Conservation (phyloP, 2,329 filamentous ascomycete genomes). For the Fusarium camptoceras region DNA sequence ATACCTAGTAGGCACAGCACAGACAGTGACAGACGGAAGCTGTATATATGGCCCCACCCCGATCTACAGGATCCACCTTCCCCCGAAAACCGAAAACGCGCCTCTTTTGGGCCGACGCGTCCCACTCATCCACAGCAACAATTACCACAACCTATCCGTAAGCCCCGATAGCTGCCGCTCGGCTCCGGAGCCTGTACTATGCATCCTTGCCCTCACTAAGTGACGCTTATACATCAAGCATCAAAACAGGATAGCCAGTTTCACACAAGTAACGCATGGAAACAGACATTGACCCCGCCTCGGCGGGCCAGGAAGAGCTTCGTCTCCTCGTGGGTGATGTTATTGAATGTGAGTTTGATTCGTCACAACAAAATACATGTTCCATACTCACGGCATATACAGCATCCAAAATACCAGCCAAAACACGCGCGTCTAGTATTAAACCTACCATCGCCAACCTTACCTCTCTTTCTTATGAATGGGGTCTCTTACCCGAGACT, state of each 20-base stretch:
- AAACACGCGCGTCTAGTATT: conserved; percentile 72
- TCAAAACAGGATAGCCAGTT: neutral
- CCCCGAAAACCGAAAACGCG: conserved; percentile 36
- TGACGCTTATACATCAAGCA: neutral
- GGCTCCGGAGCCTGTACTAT: conserved; percentile 15
- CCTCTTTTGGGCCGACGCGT: conserved; percentile 38
- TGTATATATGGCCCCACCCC: conserved; percentile 21
- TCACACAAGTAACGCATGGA: conserved; percentile 15
- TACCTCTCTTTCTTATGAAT: conserved; percentile 71
- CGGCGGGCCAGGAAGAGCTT: conserved; percentile 50
- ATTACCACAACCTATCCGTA: conserved; percentile 9
- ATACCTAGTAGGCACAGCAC: neutral
- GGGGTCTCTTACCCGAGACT: conserved; percentile 71
- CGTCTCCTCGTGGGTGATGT: conserved; percentile 53
- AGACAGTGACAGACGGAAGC: neutral
- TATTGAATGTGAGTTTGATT: conserved; percentile 47
- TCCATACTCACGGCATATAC: conserved; percentile 1
- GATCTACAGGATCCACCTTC: conserved; percentile 17
- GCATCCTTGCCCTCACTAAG: neutral
- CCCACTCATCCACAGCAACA: conserved; percentile 32
- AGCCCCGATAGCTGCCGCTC: conserved; percentile 19
- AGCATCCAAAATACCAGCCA: conserved; percentile 73
- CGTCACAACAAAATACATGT: neutral
- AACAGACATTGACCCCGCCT: conserved; percentile 42
- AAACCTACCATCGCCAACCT: conserved; percentile 73